Evolutionary conservation across 2,329 filamentous ascomycete genomes (phyloP).

Genomic region (Botrytis galanthina): DNA sequence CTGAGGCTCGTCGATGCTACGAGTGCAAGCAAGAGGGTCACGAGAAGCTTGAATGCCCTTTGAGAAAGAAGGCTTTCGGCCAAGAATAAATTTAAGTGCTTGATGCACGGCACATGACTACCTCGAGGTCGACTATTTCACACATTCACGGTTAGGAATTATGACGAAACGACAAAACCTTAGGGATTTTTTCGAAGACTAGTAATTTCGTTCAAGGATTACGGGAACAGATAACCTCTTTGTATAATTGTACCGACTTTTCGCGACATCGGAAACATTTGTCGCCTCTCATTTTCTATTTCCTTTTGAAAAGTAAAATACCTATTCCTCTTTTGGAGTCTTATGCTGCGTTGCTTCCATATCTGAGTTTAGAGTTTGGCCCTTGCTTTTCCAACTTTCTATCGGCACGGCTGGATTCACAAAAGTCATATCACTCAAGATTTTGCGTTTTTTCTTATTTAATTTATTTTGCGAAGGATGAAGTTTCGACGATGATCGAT

Average conservation of each 20-base stretch:
- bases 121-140: slow-evolving; percentile 29
- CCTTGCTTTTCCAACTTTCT: slow-evolving; percentile 5
- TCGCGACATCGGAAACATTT: not conserved
- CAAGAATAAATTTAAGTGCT: slow-evolving; percentile 53
- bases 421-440: slow-evolving; percentile 1
- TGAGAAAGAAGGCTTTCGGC: slow-evolving; percentile 18
- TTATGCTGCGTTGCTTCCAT: slow-evolving; percentile 21
- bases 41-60: slow-evolving; percentile 84
- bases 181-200: slow-evolving; percentile 36
- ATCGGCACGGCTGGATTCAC: slow-evolving; percentile 5
- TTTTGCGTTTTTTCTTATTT: slow-evolving; percentile 12
- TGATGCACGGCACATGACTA: slow-evolving; percentile 28
- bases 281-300: slow-evolving; percentile 15
- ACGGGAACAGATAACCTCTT: slow-evolving; percentile 30
- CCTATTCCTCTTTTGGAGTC: slow-evolving; percentile 18
- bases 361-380: slow-evolving; percentile 20
- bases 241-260: slow-evolving; percentile 31
- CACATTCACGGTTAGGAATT: slow-evolving; percentile 33
- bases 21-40: slow-evolving; percentile 70
- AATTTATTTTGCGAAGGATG: slow-evolving; percentile 16
- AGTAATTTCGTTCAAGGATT: slow-evolving; percentile 38
- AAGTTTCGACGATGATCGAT: slow-evolving; percentile 21
- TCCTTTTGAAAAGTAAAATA: slow-evolving; percentile 18
- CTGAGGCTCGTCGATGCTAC: slow-evolving; percentile 96
- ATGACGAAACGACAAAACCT: slow-evolving; percentile 33